Base-by-base conservation (phyloP, 1,284 basidiomycete genomes). In the Cryptococcus maquisensis region DNA sequence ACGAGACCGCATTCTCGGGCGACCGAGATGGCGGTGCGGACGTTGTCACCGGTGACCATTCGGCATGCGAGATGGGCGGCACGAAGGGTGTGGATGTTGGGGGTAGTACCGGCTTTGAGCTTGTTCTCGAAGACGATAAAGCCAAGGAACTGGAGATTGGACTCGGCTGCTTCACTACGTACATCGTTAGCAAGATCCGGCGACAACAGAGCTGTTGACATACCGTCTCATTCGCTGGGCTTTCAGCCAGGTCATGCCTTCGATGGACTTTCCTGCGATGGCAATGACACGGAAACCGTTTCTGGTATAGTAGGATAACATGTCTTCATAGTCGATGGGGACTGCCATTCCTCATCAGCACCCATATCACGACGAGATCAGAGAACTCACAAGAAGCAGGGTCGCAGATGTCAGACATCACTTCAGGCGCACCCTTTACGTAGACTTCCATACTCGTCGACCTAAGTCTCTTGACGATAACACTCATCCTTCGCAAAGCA, bases 111-210 rank as follows among this genome's bases (percentile, higher is more conserved):
- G 5, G 89, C 85, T 74, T 99, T 99, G 60, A 99, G 81, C 78
- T 97, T 93, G 80, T 99, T 99, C 76, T 99, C 96, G 69, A 99
- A 99, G 53, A 99, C 94, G 69, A 98, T 88, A 43, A 99, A 80
- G 6, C 96, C 96, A 13, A 98, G 82, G 79, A 99, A 99, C 47
- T 86, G 86, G 9, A 99, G 80, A 39, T 84, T 85, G 12, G 86
- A 89, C 73, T 99, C 96, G 18, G 93, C 95, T 76, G 95, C 90
- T 70, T 98, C 95, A 38, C 90, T 93, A 39, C 24, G 20, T 24
- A 20, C 37, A 64, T 13, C 0, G 48, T 54, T 23, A 69, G 48
- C 49, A 24, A 20, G 8, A 10, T 16, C 8, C 26, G 12, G 23
- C 36, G 37, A 43, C 20, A 18, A 10, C 1, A 4, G 16, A 36